Evolutionary conservation across 2,329 filamentous ascomycete genomes (phyloP), one percentile per base, ranked within the genome.

Genomic region (Hypoxylon sp.): DNA sequence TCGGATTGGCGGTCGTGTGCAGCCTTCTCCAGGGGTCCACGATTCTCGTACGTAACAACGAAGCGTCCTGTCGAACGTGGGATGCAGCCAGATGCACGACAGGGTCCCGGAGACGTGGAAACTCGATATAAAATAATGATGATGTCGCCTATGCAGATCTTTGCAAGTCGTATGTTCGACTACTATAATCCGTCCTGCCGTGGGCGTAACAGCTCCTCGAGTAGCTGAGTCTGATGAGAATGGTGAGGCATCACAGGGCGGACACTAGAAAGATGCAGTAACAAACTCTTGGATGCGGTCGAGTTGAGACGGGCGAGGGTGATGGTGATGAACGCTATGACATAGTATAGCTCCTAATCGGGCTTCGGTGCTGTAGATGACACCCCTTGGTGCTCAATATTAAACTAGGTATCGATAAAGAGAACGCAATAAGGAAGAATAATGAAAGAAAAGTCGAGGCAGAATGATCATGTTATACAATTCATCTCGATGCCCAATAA

Each of bases 21-120:
- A 44, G 64, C 56, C 33, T 54, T 61, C 55, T 53, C 56, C 69
- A 71, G 70, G 69, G 69, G 65, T 68, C 46, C 55, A 63, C 51
- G 67, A 73, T 75, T 75, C 64, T 74, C 22, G 73, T 77, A 77
- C 75, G 75, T 77, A 77, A 76, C 56, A 73, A 66, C 69, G 60
- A 54, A 14, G 17, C 59, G 37, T 64, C 48, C 64, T 35, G 61
- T 72, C 59, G 51, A 71, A 67, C 46, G 67, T 62, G 61, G 64
- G 51, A 72, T 72, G 70, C 70, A 69, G 62, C 61, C 35, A 63
- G 58, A 71, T 58, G 72, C 70, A 73, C 70, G 66, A 66, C 70
- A 70, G 53, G 69, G 68, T 68, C 62, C 73, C 73, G 69, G 70
- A 71, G 66, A 73, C 73, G 72, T 74, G 75, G 73, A 61, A 64